Evolutionary conservation across 176 grass and related monocot species (phyloP).

Genomic region (Triticum timopheevii): DNA sequence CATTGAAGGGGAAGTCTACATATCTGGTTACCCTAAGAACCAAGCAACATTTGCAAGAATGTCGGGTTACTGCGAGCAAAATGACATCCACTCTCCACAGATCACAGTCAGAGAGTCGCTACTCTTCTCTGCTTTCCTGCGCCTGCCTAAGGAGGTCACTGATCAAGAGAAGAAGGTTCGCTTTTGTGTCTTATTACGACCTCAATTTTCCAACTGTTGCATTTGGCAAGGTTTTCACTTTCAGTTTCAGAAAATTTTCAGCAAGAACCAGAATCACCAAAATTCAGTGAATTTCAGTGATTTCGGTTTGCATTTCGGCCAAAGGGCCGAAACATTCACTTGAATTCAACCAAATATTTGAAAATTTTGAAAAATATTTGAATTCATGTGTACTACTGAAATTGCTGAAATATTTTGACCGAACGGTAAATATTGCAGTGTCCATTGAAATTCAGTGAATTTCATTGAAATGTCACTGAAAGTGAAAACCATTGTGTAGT

Average conservation of each 20-base stretch:
- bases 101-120: slow-evolving; percentile 74
- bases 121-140: slow-evolving; percentile 63
- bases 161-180: slow-evolving; percentile 62
- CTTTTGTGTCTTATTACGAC: slow-evolving; percentile 18
- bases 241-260: too few relatives aligned
- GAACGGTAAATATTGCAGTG: too few relatives aligned
- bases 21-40: slow-evolving; percentile 68
- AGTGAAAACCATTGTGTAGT: neutral
- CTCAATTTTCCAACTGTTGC: neutral
- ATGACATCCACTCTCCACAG: slow-evolving; percentile 78
- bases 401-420: too few relatives aligned
- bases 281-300: too few relatives aligned
- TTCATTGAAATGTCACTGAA: too few relatives aligned
- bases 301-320: too few relatives aligned
- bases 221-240: neutral
- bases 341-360: too few relatives aligned
- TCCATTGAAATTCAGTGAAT: too few relatives aligned
- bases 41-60: slow-evolving; percentile 76
- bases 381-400: too few relatives aligned
- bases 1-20: slow-evolving; percentile 69
- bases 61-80: slow-evolving; percentile 83
- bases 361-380: too few relatives aligned
- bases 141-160: slow-evolving; percentile 58
- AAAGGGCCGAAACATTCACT: too few relatives aligned
- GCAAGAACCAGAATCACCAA: too few relatives aligned